Evolutionary conservation across 1,284 basidiomycete genomes (phyloP), one percentile per base, ranked within the genome.

Genomic region (Pseudozyma thailandica): DNA sequence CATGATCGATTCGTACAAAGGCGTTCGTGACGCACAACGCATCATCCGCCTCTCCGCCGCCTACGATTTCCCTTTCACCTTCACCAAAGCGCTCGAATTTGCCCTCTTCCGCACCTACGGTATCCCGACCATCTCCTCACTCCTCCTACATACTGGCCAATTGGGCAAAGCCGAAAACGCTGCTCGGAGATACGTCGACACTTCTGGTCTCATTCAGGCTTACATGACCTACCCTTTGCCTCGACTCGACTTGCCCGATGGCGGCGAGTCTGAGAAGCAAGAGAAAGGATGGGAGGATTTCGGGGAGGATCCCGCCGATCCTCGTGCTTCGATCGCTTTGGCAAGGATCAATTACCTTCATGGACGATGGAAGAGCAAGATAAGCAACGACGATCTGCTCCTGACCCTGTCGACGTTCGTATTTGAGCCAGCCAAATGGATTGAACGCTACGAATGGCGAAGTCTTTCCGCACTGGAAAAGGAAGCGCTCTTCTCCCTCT

Each of bases 181-280:
- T 0, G 50, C 46, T 15, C 33, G 69, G 0, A 15, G 69, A 42
- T 72, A 66, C 28, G 63, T 72, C 20, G 49, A 80, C 71, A 61
- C 59, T 51, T 50, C 63, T 50, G 42, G 39, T 52, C 46, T 50
- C 26, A 49, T 53, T 55, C 78, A 86, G 70, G 51, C 53, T 4
- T 66, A 86, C 38, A 72, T 74, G 27, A 73, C 74, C 8, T 74
- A 92, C 91, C 88, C 96, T 90, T 81, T 94, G 88, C 15, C 87
- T 88, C 0, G 86, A 80, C 1, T 77, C 50, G 39, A 96, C 90
- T 27, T 88, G 84, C 43, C 86, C 1, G 55, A 65, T 18, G 62
- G 56, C 21, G 62, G 56, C 9, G 62, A 65, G 20, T 12, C 42
- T 2, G 12, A 37, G 6, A 9, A 16, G 3, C 42, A 23, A 4